These are phyloP conservation scores for Trichoderma sp. DNA, from an alignment of 2,329 filamentous ascomycete species.

Conservation along the genomic window DNA sequence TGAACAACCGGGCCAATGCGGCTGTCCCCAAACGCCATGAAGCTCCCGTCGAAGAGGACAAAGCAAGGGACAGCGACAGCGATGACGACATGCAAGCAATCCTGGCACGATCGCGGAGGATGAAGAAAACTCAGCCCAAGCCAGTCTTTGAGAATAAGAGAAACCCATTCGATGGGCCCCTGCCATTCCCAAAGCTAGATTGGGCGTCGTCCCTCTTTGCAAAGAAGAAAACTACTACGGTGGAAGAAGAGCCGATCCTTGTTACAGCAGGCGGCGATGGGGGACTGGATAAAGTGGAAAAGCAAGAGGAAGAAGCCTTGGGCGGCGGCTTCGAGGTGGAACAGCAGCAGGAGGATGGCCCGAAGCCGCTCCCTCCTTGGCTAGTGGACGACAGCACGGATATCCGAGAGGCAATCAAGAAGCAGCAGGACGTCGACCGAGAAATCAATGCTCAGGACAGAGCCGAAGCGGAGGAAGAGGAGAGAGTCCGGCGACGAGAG, in stretches of 20 bases:
- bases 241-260: conserved; percentile 33
- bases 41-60: conserved; percentile 7
- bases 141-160: conserved; percentile 55
- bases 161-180: conserved; percentile 71
- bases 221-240: conserved; percentile 40
- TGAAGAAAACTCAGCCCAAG: conserved; percentile 51
- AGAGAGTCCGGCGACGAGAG: conserved; percentile 49
- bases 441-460: conserved; percentile 67
- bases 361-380: conserved; percentile 75
- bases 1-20: conserved; percentile 72
- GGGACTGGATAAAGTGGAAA: conserved; percentile 32
- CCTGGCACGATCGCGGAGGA: conserved; percentile 68
- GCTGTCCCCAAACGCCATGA: conserved; percentile 51
- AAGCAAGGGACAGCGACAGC: conserved; percentile 61
- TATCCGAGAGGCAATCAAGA: conserved; percentile 64
- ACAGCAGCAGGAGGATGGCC: conserved; percentile 44
- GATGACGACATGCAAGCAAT: conserved; percentile 81
- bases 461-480: conserved; percentile 58
- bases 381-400: conserved; percentile 67
- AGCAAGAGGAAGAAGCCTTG: conserved; percentile 52
- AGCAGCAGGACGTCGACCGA: conserved; percentile 58
- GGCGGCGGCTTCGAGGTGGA: conserved; percentile 69
- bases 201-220: conserved; percentile 64
- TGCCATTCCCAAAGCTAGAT: conserved; percentile 88
- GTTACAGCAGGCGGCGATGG: conserved; percentile 31